Evolutionary conservation across 305 asterid species (phyloP).

Genomic region (Fraxinus dipetala): DNA sequence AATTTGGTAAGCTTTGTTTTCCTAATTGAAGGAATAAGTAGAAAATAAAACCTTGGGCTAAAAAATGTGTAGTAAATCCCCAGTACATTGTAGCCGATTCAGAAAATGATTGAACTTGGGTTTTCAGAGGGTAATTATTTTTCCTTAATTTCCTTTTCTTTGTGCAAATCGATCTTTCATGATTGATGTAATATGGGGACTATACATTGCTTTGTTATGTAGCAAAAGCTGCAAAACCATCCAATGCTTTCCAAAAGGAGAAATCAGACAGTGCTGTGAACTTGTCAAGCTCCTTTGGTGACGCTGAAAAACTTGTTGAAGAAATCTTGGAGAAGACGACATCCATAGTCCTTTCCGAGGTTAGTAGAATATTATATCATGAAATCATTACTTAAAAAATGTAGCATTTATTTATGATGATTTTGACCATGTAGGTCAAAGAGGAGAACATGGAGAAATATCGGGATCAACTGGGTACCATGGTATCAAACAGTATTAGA

Average conservation of each 20-base stretch:
- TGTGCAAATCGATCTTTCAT: neutral
- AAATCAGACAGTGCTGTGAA: conserved; percentile 32
- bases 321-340: conserved; percentile 66
- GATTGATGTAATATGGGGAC: neutral
- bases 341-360: conserved; percentile 61
- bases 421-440: conserved; percentile 35
- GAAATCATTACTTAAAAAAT: neutral
- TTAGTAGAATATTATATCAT: conserved; percentile 21
- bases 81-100: neutral
- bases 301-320: conserved; percentile 70
- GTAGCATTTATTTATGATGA: neutral
- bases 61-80: neutral
- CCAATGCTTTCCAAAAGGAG: conserved; percentile 45
- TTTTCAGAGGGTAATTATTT: neutral
- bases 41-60: neutral
- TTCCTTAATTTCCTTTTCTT: neutral
- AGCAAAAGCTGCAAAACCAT: conserved; percentile 46
- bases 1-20: neutral
- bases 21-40: neutral
- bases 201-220: conserved; percentile 18
- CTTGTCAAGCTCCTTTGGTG: conserved; percentile 40
- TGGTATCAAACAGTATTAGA: conserved; percentile 39
- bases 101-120: neutral
- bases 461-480: conserved; percentile 45
- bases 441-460: conserved; percentile 45